These are phyloP conservation scores for Quercus glauca DNA, from an alignment of 306 rosid genomes.

Conservation along the genomic window DNA sequence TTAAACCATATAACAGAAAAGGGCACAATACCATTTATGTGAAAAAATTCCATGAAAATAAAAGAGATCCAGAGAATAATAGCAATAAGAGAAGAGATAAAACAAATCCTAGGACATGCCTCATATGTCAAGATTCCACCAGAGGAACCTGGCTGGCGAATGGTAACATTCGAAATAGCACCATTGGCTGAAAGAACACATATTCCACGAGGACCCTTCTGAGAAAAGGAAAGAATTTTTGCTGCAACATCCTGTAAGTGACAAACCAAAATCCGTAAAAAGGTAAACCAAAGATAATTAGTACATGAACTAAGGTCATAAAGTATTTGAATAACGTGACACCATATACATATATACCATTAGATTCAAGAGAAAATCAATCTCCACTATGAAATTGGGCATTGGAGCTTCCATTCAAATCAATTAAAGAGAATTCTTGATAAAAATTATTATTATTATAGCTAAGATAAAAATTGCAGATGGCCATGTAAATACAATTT, in stretches of 20 bases:
- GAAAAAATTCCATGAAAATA: conserved; percentile 5
- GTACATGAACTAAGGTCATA: conserved; percentile 11
- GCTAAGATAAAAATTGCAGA: neutral
- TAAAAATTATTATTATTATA: neutral
- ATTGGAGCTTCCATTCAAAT: too few species aligned
- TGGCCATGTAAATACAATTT: neutral
- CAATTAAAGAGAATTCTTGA: too few species aligned
- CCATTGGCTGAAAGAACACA: conserved; percentile 86
- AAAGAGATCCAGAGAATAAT: conserved; percentile 4
- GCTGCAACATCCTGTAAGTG: conserved; percentile 74
- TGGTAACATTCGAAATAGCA: conserved; percentile 70
- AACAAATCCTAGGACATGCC: conserved; percentile 38
- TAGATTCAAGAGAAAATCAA: too few species aligned
- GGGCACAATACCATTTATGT: neutral
- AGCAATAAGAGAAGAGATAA: neutral
- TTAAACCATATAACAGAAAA: neutral
- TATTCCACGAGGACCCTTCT: conserved; percentile 62
- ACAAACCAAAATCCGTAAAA: conserved; percentile 18
- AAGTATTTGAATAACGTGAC: neutral
- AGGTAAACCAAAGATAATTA: conserved; percentile 6
- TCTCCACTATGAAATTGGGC: too few species aligned
- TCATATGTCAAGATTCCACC: conserved; percentile 79
- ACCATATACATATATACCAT: neutral
- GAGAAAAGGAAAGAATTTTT: conserved; percentile 60
- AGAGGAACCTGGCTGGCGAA: conserved; percentile 67